Evolutionary conservation across 2,329 filamentous ascomycete genomes (phyloP).

Genomic region (Samsoniella hepiali): DNA sequence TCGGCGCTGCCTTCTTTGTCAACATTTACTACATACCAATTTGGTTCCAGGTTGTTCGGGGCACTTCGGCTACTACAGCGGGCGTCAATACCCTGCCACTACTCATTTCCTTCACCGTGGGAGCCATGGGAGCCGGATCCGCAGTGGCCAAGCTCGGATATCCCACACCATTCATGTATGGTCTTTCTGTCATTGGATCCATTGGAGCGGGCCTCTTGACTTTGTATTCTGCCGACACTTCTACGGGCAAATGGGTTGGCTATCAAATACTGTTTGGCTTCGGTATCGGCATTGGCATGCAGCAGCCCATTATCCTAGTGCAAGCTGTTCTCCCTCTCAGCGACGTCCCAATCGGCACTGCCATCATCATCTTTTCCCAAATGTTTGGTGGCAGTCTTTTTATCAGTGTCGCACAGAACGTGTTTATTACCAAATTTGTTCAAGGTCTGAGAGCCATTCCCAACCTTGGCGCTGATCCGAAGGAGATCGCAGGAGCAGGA

Average conservation of each 20-base stretch:
- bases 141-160: not conserved
- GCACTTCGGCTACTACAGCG: constrained; percentile 14
- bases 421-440: constrained; percentile 9
- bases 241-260: constrained; percentile 9
- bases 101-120: not conserved
- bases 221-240: not conserved
- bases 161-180: not conserved
- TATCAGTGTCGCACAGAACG: not conserved
- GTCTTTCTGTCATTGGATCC: not conserved
- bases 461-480: not conserved
- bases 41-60: constrained; percentile 44
- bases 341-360: not conserved
- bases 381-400: not conserved
- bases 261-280: constrained; percentile 21
- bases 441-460: not conserved
- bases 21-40: constrained; percentile 34
- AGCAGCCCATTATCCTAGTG: constrained; percentile 39
- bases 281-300: constrained; percentile 35
- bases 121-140: not conserved
- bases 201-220: not conserved
- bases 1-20: constrained; percentile 28
- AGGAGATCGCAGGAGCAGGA: not conserved
- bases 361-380: not conserved
- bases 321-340: constrained; percentile 35
- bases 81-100: constrained; percentile 7